Evolutionary conservation across 176 grass and related monocot genomes (phyloP).

Genomic region (Canna indica): DNA sequence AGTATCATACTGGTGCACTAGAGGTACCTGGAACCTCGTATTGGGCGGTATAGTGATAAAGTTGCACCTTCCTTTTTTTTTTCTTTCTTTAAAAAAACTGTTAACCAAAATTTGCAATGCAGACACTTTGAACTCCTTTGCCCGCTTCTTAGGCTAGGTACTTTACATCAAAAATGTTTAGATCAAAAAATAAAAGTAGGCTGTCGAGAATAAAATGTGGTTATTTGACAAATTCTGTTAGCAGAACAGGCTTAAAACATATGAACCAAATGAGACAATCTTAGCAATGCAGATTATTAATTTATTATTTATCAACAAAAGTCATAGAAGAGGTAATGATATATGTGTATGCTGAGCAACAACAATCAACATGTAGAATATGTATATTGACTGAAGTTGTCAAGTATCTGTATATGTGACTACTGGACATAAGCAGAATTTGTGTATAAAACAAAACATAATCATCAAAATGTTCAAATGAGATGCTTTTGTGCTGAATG

Average conservation of each 20-base stretch:
- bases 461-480: neutral
- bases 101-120: too few species aligned
- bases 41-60: too few species aligned
- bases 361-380: neutral
- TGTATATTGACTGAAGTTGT: neutral
- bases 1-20: too few species aligned
- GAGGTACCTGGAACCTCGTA: too few species aligned
- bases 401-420: neutral
- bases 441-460: neutral
- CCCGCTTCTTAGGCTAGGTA: too few species aligned
- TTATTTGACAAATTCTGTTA: neutral
- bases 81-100: too few species aligned
- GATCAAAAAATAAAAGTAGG: too few species aligned
- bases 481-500: neutral
- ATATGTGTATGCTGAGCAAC: neutral
- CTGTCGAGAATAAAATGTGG: neutral
- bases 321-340: neutral
- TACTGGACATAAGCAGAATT: neutral
- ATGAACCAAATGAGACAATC: neutral
- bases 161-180: too few species aligned
- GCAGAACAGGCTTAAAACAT: neutral
- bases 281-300: neutral
- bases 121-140: too few species aligned
- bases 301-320: neutral
- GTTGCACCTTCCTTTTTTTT: too few species aligned